Conservation (phyloP, 495 filamentous ascomycete species). For the Penicillium subrubescens region DNA sequence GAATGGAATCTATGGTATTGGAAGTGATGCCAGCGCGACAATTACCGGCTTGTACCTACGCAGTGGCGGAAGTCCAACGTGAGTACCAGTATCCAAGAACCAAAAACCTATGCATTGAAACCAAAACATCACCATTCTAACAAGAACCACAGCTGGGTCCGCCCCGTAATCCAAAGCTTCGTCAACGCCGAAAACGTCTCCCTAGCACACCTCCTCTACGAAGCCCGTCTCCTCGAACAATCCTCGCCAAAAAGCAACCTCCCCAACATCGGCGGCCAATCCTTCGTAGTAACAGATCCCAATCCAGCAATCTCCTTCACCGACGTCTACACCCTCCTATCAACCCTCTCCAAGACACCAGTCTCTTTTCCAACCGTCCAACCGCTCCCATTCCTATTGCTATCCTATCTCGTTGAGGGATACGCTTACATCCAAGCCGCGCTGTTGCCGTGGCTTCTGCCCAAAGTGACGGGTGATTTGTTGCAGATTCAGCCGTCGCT, state of each 20-base stretch:
- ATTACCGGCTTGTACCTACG: conserved; percentile 45
- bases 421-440: conserved; percentile 50
- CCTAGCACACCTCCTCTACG: conserved; percentile 60
- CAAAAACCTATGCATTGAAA: background rate
- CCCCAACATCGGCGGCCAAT: conserved; percentile 42
- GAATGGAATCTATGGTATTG: conserved; percentile 62
- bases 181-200: conserved; percentile 60
- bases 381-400: conserved; percentile 38
- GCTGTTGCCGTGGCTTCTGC: conserved; percentile 46
- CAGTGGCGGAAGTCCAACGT: conserved; percentile 39
- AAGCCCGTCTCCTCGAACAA: conserved; percentile 54
- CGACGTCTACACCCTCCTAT: conserved; percentile 39
- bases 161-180: conserved; percentile 55
- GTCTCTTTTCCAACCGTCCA: conserved; percentile 31
- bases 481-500: conserved; percentile 55
- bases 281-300: conserved; percentile 44
- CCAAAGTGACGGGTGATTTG: conserved; percentile 42
- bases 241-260: conserved; percentile 35
- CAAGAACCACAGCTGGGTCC: conserved; percentile 44
- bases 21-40: conserved; percentile 47
- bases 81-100: conserved; percentile 16
- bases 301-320: conserved; percentile 38
- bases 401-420: conserved; percentile 52
- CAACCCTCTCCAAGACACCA: conserved; percentile 35
- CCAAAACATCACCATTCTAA: conserved; percentile 1